Evolutionary conservation across 371 early-diverging fungal genomes (phyloP).

Genomic region (Lichtheimia hyalospora): DNA sequence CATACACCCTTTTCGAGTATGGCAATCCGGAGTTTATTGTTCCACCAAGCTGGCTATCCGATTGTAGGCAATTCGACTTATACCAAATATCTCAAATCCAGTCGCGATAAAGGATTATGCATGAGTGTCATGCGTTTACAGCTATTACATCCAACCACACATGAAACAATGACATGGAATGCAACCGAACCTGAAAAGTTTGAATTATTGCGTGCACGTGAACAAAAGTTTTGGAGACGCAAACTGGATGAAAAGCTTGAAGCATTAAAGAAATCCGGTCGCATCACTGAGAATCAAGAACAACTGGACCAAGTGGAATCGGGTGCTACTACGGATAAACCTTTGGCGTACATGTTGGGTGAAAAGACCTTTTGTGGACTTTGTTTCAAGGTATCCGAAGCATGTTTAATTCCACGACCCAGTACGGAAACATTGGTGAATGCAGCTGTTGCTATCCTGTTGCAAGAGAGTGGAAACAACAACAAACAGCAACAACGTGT

Average conservation of each 20-base stretch:
- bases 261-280: constrained; percentile 45
- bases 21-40: constrained; percentile 41
- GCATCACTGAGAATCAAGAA: constrained; percentile 4
- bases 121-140: constrained; percentile 43
- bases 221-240: constrained; percentile 55
- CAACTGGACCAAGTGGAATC: constrained; percentile 11
- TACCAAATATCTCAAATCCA: constrained; percentile 54
- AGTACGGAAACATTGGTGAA: constrained; percentile 69
- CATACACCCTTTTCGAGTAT: constrained; percentile 34
- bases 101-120: constrained; percentile 66
- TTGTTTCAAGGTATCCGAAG: constrained; percentile 58
- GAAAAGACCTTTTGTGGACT: constrained; percentile 60
- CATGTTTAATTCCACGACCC: constrained; percentile 71
- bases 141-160: constrained; percentile 42
- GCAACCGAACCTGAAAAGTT: constrained; percentile 48
- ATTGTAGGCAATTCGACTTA: constrained; percentile 64
- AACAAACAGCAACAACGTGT: constrained; percentile 20
- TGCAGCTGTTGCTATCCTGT: constrained; percentile 23
- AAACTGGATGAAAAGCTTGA: constrained; percentile 47
- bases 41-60: constrained; percentile 46
- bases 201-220: constrained; percentile 55
- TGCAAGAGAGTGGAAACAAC: background rate
- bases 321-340: constrained; percentile 30
- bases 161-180: constrained; percentile 15
- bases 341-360: constrained; percentile 62